Base-by-base conservation (phyloP, 805 yeast genomes). In the Komagataella populi region DNA sequence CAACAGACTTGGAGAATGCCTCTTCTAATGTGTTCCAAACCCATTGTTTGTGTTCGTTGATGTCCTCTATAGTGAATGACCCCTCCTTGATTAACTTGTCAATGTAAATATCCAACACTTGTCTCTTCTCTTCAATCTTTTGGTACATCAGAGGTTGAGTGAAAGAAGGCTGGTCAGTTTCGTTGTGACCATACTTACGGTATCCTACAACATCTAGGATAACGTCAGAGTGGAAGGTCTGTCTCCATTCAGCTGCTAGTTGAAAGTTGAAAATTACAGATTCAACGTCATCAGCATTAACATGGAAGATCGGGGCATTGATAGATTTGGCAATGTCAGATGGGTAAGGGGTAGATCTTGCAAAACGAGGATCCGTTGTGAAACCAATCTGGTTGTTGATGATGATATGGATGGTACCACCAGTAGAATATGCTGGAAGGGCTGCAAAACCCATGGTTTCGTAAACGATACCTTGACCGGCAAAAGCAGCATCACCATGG, bases 401-500 rank as follows among this genome's bases (percentile, higher is more conserved):
- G 63, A 93, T 90, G 58, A 93, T 80, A 71, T 93, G 99, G 59
- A 93, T 76, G 50, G 98, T 89, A 77, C 99, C 99, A 74, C 99
- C 99, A 49, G 98, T 90, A 50, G 96, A 80, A 74, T 87, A 93
- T 59, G 93, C 96, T 59, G 96, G 96, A 65, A 93, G 78, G 61
- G 81, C 80, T 61, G 87, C 79, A 72, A 93, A 85, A 53, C 98
- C 98, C 86, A 91, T 83, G 51, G 99, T 91, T 75, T 93, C 99
- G 72, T 93, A 93, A 53, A 93, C 97, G 52, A 93, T 95, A 82
- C 99, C 99, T 74, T 93, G 99, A 57, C 86, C 99, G 47, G 97
- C 90, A 66, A 93, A 90, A 44, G 99, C 99, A 53, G 99, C 96
- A 70, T 93, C 99, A 78, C 99, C 99, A 69, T 93, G 99, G 69